Percentiles rank a stretch among this genome's conserved stretches.
Conservation (phyloP, 768 basidiomycete genomes). For the Suillus placidus region DNA sequence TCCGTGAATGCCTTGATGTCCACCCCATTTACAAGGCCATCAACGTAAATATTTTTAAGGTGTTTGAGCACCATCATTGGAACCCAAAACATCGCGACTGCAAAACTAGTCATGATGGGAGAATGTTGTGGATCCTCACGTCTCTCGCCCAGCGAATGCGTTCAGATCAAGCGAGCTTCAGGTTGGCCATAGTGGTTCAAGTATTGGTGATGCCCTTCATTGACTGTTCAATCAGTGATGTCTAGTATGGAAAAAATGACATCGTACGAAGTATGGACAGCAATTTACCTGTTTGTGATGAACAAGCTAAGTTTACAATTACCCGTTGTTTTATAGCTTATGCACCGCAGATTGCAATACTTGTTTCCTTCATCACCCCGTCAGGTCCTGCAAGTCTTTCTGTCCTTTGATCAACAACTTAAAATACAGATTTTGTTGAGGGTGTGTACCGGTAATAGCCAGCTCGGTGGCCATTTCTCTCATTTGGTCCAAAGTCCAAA, state of each 20-base stretch:
- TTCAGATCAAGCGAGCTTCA: background rate
- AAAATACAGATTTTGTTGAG: background rate
- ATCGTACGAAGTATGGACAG: background rate
- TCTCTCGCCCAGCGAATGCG: background rate
- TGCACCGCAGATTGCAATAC: background rate
- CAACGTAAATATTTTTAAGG: background rate
- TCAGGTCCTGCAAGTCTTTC: background rate
- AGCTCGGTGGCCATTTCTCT: background rate
- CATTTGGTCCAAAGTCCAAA: background rate
- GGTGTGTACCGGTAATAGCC: background rate
- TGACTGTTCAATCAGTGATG: too few relatives aligned
- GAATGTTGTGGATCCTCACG: too few relatives aligned
- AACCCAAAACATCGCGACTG: background rate
- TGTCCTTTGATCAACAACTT: background rate
- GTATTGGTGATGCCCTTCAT: background rate
- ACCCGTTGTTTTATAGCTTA: background rate
- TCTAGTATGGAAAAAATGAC: too few relatives aligned
- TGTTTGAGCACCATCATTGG: background rate
- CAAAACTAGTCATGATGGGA: background rate
- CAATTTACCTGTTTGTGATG: background rate
- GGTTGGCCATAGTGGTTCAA: conserved; percentile 1
- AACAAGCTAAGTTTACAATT: background rate
- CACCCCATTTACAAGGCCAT: background rate
- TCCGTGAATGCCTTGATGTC: background rate
- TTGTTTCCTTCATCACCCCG: background rate